These are phyloP conservation scores for Clavaria fumosa DNA, from an alignment of 768 basidiomycete species.

Conservation along the genomic window DNA sequence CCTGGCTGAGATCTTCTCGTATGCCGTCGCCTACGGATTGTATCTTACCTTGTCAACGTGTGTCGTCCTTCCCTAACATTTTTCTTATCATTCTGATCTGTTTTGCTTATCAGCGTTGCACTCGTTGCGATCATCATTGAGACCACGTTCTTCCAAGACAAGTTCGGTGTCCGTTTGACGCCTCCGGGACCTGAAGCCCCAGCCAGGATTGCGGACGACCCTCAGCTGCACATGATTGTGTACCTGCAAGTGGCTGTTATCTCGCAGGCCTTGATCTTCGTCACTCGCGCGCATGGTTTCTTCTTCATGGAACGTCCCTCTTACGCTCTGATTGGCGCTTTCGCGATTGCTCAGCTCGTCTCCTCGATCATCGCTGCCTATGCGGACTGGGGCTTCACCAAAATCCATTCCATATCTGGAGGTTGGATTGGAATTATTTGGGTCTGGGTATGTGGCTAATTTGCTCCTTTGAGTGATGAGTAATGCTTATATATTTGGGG, in stretches of 20 bases:
- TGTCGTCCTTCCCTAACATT: slow-evolving; percentile 17
- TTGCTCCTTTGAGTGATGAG: background rate
- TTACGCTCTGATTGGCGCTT: slow-evolving; percentile 73
- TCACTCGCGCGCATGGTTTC: slow-evolving; percentile 87
- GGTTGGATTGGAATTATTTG: slow-evolving; percentile 97
- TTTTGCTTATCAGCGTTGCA: slow-evolving; percentile 34
- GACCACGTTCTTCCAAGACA: slow-evolving; percentile 80
- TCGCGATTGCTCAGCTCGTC: slow-evolving; percentile 85
- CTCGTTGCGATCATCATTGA: slow-evolving; percentile 75
- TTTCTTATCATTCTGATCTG: slow-evolving; percentile 7
- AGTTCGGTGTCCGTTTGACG: slow-evolving; percentile 57
- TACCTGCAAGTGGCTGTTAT: slow-evolving; percentile 98
- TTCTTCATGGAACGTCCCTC: slow-evolving; percentile 98
- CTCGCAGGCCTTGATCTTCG: slow-evolving; percentile 94
- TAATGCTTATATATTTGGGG: slow-evolving; percentile 9
- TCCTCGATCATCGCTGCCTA: slow-evolving; percentile 93
- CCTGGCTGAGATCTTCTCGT: slow-evolving; percentile 88
- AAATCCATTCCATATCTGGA: slow-evolving; percentile 65
- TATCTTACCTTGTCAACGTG: slow-evolving; percentile 89
- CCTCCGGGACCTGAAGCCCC: slow-evolving; percentile 4
- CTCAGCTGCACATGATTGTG: slow-evolving; percentile 74
- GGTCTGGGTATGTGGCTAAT: slow-evolving; percentile 62
- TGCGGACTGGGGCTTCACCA: slow-evolving; percentile 89
- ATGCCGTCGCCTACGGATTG: slow-evolving; percentile 88
- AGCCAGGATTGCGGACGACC: slow-evolving; percentile 41